Percentiles rank a stretch among this genome's conserved stretches.
Evolutionary conservation across 768 basidiomycete genomes (phyloP).

Genomic region (Suillus clintonianus): DNA sequence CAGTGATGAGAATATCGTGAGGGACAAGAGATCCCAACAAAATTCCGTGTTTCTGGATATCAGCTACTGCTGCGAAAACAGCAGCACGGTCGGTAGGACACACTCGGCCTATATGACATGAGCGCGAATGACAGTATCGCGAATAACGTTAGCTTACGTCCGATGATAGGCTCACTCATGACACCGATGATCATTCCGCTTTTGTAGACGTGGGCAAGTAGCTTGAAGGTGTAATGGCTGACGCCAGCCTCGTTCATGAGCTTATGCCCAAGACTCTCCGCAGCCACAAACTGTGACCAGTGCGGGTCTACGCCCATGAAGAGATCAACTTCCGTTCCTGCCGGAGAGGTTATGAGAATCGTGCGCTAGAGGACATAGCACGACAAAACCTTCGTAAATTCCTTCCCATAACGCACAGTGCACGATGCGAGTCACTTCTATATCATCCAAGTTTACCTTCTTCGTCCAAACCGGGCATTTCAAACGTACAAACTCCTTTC

Average conservation of each 20-base stretch:
- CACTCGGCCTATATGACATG: slow-evolving; percentile 19
- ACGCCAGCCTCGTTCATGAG: slow-evolving; percentile 30
- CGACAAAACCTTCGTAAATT: slow-evolving; percentile 23
- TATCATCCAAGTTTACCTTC: slow-evolving; percentile 34
- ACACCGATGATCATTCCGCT: slow-evolving; percentile 31
- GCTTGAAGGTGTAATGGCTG: slow-evolving; percentile 29
- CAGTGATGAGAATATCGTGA: slow-evolving; percentile 31
- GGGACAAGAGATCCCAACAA: slow-evolving; percentile 14
- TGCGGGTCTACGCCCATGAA: slow-evolving; percentile 26
- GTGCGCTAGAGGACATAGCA: background rate
- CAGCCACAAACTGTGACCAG: slow-evolving; percentile 24
- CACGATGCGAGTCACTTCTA: slow-evolving; percentile 30
- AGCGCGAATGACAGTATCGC: slow-evolving; percentile 3
- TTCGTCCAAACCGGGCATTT: slow-evolving; percentile 32
- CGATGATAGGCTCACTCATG: slow-evolving; percentile 30
- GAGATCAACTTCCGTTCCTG: slow-evolving; percentile 30
- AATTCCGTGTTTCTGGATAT: slow-evolving; percentile 33
- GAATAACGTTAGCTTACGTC: slow-evolving; percentile 20
- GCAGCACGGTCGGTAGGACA: slow-evolving; percentile 26
- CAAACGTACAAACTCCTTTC: slow-evolving; percentile 18
- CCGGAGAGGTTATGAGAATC: background rate
- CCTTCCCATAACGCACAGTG: slow-evolving; percentile 28
- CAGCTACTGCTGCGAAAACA: slow-evolving; percentile 31
- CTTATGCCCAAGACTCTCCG: slow-evolving; percentile 30
- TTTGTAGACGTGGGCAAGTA: slow-evolving; percentile 30